phyloP scores from a whole-genome alignment of 257 asterid genomes.

The Solanum pimpinellifolium region DNA sequence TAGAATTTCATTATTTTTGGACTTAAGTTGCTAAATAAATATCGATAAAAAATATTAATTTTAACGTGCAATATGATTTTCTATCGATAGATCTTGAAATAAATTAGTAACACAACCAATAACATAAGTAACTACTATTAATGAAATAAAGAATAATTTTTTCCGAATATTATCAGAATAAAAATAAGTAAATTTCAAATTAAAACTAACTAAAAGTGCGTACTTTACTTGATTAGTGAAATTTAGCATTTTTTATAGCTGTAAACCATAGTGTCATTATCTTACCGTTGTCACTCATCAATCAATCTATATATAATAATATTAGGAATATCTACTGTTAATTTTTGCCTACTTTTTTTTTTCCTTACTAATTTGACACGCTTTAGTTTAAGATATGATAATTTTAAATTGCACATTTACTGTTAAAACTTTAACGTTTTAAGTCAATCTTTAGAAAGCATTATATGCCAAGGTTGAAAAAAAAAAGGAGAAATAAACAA shows the following conservation, averaged over 20 bases:
- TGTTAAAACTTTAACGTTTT: not conserved
- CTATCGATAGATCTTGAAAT: too few relatives aligned
- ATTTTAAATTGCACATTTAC: not conserved
- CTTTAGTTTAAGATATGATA: not conserved
- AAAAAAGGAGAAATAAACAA: not conserved
- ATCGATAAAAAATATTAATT: not conserved
- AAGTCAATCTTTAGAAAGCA: not conserved
- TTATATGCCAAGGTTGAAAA: not conserved
- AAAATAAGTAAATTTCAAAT: too few relatives aligned
- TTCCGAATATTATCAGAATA: too few relatives aligned
- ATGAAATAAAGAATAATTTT: too few relatives aligned
- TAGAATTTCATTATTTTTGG: not conserved
- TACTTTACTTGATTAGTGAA: not conserved
- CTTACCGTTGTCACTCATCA: not conserved
- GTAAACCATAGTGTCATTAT: not conserved
- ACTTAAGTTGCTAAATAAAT: not conserved
- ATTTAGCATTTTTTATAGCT: not conserved
- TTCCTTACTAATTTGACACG: not conserved
- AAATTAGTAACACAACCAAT: too few relatives aligned
- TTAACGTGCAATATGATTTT: too few relatives aligned
- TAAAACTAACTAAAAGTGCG: not conserved
- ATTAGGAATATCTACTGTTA: not conserved
- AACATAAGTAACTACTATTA: too few relatives aligned
- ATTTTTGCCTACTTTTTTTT: not conserved
- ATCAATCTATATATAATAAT: not conserved